Evolutionary conservation across 2,329 filamentous ascomycete species (phyloP).

Genomic region (Sclerotinia borealis): DNA sequence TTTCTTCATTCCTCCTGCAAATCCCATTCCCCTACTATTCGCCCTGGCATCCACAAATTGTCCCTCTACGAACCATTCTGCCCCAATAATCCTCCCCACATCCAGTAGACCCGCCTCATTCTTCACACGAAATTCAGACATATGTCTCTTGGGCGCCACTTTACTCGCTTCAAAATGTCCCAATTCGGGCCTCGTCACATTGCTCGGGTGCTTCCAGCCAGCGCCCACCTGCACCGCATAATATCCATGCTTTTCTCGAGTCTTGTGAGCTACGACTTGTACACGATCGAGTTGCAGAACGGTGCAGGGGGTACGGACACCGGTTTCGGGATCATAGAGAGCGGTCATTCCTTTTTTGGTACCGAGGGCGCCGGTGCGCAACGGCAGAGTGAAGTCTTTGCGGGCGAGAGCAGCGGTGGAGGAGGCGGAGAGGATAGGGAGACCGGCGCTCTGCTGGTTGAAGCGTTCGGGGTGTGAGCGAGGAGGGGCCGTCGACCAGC

Average conservation of each 20-base stretch:
- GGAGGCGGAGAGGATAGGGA: conserved; percentile 51
- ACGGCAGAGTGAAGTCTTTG: conserved; percentile 51
- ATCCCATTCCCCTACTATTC: conserved; percentile 81
- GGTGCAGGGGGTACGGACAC: conserved; percentile 76
- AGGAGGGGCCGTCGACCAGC: conserved; percentile 52
- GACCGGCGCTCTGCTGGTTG: conserved; percentile 52
- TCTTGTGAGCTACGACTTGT: conserved; percentile 85
- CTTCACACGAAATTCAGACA: conserved; percentile 84
- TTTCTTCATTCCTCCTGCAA: conserved; percentile 96
- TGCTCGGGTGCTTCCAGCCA: conserved; percentile 66
- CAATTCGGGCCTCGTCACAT: conserved; percentile 74
- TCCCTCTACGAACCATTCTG: conserved; percentile 87
- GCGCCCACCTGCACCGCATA: conserved; percentile 86
- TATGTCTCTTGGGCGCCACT: conserved; percentile 74
- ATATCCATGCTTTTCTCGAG: conserved; percentile 74
- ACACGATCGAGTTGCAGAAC: conserved; percentile 90
- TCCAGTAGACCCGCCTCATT: conserved; percentile 65
- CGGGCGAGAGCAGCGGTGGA: conserved; percentile 56
- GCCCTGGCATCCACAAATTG: conserved; percentile 84
- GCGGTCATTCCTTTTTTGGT: conserved; percentile 96
- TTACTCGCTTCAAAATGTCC: conserved; percentile 83
- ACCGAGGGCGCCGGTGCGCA: conserved; percentile 76
- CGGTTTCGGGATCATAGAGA: conserved; percentile 70
- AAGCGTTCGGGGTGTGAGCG: conserved; percentile 47
- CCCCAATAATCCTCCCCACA: conserved; percentile 68